Base-by-base conservation (phyloP, 768 basidiomycete species). In the Tricholoma sp. region DNA sequence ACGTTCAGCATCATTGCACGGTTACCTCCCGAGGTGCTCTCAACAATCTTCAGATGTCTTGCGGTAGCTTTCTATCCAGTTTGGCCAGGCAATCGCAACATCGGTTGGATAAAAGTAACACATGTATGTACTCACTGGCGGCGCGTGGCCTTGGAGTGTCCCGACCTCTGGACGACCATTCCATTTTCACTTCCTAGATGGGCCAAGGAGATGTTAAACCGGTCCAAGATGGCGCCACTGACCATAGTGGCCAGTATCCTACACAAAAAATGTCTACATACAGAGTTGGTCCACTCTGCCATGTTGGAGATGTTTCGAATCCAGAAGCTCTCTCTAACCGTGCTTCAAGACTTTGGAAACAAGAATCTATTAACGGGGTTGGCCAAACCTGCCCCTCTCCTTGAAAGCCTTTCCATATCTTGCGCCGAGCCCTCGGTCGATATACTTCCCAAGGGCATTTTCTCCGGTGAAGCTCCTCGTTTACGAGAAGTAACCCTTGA, bases 401-500 rank as follows among this genome's bases (percentile, higher is more conserved):
- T 57, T 8, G 39, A 54, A 50, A 43, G 24, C 16, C 45, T 56
- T 14, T 19, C 37, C 12, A 12, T 60, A 16, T 32, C 19, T 10
- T 49, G 16, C 12, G 18, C 7, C n/a, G 19, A 10, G 18, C 5
- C 35, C 16, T 37, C 35, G 1, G 2, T 19, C n/a, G 64, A 59
- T 46, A 64, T 58, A 10, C 57, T 75, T 9, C 67, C 69, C 0
- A 57, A 59, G 1, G 34, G 50, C 10, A 63, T 74, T 19, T 71
- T 78, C 37, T 61, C 57, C 29, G 72, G 69, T 22, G 60, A 70
- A 8, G 67, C 68, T 4, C 72, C 74, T 16, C 64, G 64, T 31
- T 68, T 81, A 18, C 70, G 69, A 47, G 61, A 60, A 22, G 57
- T 80, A n/a, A 68, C 74, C 54, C 61, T 81, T 1, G 62, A 51